These are phyloP conservation scores for Saccharomycopsis babjevae DNA, from an alignment of 805 yeast genomes.

Conservation along the genomic window DNA sequence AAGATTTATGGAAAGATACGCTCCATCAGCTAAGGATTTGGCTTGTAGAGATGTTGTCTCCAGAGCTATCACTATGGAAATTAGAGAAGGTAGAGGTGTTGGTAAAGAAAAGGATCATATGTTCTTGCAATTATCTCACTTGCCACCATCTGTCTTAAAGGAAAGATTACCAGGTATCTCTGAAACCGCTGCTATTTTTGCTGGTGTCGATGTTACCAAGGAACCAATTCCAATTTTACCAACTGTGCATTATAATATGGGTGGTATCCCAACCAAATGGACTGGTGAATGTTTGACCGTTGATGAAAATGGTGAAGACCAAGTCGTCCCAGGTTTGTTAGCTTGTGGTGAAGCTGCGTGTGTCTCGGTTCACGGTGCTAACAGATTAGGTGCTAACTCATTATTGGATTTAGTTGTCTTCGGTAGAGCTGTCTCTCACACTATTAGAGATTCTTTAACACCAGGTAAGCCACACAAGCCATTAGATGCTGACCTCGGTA, in stretches of 20 bases:
- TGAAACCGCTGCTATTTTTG: slow-evolving; percentile 95
- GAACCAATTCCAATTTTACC: slow-evolving; percentile 98
- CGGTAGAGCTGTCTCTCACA: slow-evolving; percentile 96
- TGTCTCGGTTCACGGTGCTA: slow-evolving; percentile 99
- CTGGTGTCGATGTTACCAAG: slow-evolving; percentile 98
- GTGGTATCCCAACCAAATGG: slow-evolving; percentile 98
- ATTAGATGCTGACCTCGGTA: slow-evolving; percentile 77
- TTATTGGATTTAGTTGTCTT: slow-evolving; percentile 91
- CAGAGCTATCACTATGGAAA: slow-evolving; percentile 96
- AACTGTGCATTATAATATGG: slow-evolving; percentile 98
- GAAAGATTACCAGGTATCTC: slow-evolving; percentile 99
- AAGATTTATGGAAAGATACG: slow-evolving; percentile 98
- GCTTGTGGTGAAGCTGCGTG: slow-evolving; percentile 99
- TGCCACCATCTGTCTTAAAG: slow-evolving; percentile 83
- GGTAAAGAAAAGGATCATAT: slow-evolving; percentile 95
- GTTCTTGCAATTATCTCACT: slow-evolving; percentile 84
- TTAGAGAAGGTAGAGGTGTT: slow-evolving; percentile 98
- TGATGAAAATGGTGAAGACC: slow-evolving; percentile 82
- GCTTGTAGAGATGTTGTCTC: slow-evolving; percentile 98
- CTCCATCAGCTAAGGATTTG: slow-evolving; percentile 96
- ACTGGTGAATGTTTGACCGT: slow-evolving; percentile 86
- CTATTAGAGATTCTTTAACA: slow-evolving; percentile 71
- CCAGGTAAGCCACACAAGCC: slow-evolving; percentile 86
- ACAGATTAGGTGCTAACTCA: slow-evolving; percentile 98
- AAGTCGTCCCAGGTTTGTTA: slow-evolving; percentile 80